A percentile compares a stretch with the other conserved stretches of the same genome.
Evolutionary conservation across 2,329 filamentous ascomycete genomes (phyloP).

Genomic region (Dactylellina sp.): DNA sequence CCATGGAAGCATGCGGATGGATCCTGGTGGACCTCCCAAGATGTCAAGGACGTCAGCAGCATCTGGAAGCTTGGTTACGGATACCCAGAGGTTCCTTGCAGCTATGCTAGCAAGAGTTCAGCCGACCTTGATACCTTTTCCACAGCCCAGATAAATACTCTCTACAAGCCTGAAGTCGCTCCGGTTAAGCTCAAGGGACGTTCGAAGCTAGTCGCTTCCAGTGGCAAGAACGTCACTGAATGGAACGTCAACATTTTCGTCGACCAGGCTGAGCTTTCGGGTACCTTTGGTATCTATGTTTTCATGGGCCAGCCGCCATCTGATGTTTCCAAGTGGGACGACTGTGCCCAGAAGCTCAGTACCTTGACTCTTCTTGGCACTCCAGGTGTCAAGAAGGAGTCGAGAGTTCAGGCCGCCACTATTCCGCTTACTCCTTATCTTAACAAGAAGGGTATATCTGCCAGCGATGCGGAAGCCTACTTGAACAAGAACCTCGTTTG

Average conservation of each 20-base stretch:
- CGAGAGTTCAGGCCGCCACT: slow-evolving; percentile 26
- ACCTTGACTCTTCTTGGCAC: slow-evolving; percentile 38
- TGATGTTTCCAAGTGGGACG: slow-evolving; percentile 23
- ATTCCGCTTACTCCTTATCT: slow-evolving; percentile 33
- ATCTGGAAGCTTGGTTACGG: slow-evolving; percentile 58
- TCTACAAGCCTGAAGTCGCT: slow-evolving; percentile 42
- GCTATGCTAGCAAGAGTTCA: slow-evolving; percentile 16
- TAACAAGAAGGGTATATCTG: slow-evolving; percentile 25
- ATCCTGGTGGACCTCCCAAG: slow-evolving; percentile 53
- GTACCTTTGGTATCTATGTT: slow-evolving; percentile 47
- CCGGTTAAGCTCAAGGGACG: slow-evolving; percentile 21
- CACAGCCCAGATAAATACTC: slow-evolving; percentile 51
- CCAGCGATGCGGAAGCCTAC: slow-evolving; percentile 3
- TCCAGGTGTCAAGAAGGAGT: slow-evolving; percentile 15
- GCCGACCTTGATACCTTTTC: slow-evolving; percentile 47
- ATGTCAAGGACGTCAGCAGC: slow-evolving; percentile 53
- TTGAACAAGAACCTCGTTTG: slow-evolving; percentile 37
- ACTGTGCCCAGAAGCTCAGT: slow-evolving; percentile 16
- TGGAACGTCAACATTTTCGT: slow-evolving; percentile 58
- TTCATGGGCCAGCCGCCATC: slow-evolving; percentile 41
- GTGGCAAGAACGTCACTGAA: slow-evolving; percentile 44
- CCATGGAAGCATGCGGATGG: slow-evolving; percentile 58
- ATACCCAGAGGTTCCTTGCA: slow-evolving; percentile 59
- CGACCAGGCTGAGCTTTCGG: slow-evolving; percentile 57
- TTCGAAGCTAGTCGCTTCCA: neutral